phyloP scores from a whole-genome alignment of 352 stramenopile genomes.

The Pythium pyrilobum region DNA sequence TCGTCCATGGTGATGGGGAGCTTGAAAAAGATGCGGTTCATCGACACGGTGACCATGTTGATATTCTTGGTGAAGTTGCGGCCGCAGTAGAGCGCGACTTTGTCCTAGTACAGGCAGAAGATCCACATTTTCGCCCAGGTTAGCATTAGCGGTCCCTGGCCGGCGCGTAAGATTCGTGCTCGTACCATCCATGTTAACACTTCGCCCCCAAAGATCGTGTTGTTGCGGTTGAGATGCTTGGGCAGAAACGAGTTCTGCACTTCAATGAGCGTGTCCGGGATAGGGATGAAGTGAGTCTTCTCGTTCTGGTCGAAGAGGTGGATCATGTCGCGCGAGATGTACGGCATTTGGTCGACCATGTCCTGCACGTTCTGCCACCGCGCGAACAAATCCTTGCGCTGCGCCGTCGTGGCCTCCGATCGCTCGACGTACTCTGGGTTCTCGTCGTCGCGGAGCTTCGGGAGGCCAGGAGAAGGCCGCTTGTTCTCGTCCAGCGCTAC shows the following conservation, averaged over 20 bases:
- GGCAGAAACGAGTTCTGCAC: constrained; percentile 70
- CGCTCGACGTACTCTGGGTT: constrained; percentile 42
- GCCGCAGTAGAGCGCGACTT: constrained; percentile 55
- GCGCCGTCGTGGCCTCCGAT: constrained; percentile 45
- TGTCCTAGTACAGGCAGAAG: constrained; percentile 28
- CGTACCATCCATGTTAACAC: constrained; percentile 55
- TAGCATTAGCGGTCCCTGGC: neutral
- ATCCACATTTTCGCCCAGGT: neutral
- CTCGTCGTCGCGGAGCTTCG: constrained; percentile 33
- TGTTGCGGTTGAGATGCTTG: constrained; percentile 72
- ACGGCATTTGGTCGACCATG: constrained; percentile 54
- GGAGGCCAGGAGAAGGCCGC: constrained; percentile 44
- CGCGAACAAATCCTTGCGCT: constrained; percentile 56
- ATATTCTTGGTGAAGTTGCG: constrained; percentile 66
- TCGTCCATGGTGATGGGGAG: constrained; percentile 60
- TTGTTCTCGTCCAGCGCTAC: constrained; percentile 65
- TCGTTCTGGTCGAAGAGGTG: constrained; percentile 32
- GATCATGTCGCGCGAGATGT: constrained; percentile 60
- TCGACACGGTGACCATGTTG: constrained; percentile 60
- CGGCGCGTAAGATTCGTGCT: too few species aligned
- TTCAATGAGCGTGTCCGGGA: constrained; percentile 63
- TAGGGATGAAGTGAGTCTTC: constrained; percentile 41
- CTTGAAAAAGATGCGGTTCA: constrained; percentile 73
- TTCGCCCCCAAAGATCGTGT: constrained; percentile 72
- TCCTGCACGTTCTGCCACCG: constrained; percentile 63